phyloP scores from a whole-genome alignment of 2,329 filamentous ascomycete genomes.

The Alternaria panax region DNA sequence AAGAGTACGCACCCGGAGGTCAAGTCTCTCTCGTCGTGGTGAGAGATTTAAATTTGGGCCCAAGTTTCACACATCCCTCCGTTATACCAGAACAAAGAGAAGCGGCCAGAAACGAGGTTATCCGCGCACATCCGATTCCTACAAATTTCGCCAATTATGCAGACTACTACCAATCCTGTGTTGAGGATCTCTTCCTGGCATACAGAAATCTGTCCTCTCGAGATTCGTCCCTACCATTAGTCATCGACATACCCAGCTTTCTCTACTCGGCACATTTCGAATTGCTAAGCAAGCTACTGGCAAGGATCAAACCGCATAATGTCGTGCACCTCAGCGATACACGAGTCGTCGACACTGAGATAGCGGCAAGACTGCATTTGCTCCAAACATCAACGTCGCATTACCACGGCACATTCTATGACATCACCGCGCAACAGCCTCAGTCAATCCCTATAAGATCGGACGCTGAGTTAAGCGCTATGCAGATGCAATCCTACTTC shows the following conservation, averaged over 20 bases:
- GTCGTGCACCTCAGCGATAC: constrained; percentile 68
- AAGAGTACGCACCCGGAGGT: constrained; percentile 75
- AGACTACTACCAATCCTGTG: constrained; percentile 70
- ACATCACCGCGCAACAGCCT: constrained; percentile 63
- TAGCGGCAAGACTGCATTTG: constrained; percentile 63
- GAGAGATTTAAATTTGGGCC: constrained; percentile 67
- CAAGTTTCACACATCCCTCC: constrained; percentile 69
- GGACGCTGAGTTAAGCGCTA: constrained; percentile 70
- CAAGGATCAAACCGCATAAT: constrained; percentile 63
- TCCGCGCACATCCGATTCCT: constrained; percentile 72
- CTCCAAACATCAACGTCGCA: constrained; percentile 54
- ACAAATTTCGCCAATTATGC: constrained; percentile 71
- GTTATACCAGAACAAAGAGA: constrained; percentile 25
- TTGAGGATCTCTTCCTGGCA: constrained; percentile 66
- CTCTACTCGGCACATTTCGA: constrained; percentile 74
- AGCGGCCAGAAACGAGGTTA: constrained; percentile 47
- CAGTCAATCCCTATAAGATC: constrained; percentile 58
- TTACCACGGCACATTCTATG: constrained; percentile 54
- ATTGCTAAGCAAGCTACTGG: constrained; percentile 66
- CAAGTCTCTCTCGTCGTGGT: constrained; percentile 72
- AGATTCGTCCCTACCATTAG: constrained; percentile 60
- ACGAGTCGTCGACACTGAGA: constrained; percentile 60
- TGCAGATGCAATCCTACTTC: constrained; percentile 85
- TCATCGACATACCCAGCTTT: constrained; percentile 80
- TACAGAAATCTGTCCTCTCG: constrained; percentile 59